Base-by-base conservation (phyloP, 2,329 filamentous ascomycete species). In the Clonostachys solani region DNA sequence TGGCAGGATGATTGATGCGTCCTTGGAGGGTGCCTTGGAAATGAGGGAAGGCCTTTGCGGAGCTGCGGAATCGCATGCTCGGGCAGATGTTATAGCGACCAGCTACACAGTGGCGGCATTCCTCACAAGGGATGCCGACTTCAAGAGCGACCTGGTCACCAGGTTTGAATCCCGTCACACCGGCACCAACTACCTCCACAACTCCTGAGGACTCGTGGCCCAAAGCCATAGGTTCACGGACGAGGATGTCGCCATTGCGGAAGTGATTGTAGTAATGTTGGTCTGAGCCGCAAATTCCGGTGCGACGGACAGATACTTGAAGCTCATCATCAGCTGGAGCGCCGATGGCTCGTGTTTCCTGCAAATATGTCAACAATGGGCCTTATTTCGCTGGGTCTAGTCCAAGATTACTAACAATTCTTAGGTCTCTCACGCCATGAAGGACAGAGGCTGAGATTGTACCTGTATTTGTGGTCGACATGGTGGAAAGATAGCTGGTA, bases 201-300 rank as follows among this genome's bases (percentile, higher is more conserved):
- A 76, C 83, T 49, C 91, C 91, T 52, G 81, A 78, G 47, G 79
- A 88, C 73, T 96, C 91, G 58, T 87, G 86, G 51, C 92, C 92
- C 19, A 92, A 84, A 47, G 86, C 83, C 59, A 89, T 81, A 13
- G 92, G 92, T 60, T 87, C 83, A 15, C 60, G 60, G 42, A 83
- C 80, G 38, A 78, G 64, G 57, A 86, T 80, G 68, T 83, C 77
- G 49, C 83, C 83, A 56, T 85, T 86, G 62, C 80, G 77, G 66
- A 75, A 84, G 65, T 85, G 81, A 58, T 71, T 75, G 66, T 75
- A 86, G 71, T 86, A 86, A 62, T 84, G 81, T 48, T 84, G 71
- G 50, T 86, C 83, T 34, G 80, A 84, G 53, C 83, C 83, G 64
- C 83, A 87, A 60, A 87, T 72, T 41, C 82, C 82, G 12, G 83